Evolutionary conservation across 139 green algal species (phyloP), one percentile per base, ranked within the genome.

Genomic region (Zygnema cylindricum): DNA sequence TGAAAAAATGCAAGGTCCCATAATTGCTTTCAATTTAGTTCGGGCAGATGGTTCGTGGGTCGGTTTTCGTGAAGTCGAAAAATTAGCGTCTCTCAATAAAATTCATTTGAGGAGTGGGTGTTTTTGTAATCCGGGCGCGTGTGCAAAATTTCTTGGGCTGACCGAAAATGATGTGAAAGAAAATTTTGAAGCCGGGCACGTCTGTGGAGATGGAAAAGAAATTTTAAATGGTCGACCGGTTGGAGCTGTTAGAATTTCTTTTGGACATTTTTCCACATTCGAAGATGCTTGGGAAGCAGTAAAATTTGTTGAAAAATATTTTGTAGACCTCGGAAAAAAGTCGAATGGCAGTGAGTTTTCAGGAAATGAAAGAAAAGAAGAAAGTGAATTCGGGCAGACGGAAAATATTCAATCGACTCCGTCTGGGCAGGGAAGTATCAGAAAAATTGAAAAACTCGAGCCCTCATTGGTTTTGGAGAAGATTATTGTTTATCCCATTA

Each of bases 101-200:
- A 91, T 91, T 38, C 82, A 90, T 41, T 82, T 91, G 22, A 69
- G 87, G 42, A 94, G 93, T 16, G 96, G 96, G 55, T 96, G 94
- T 91, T 96, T 98, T 88, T 98, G 96, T 90, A 98, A 98, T 91
- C 97, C 96, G 16, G 96, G 96, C 1, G 93, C 94, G 7, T 95
- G 93, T 69, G 90, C 91, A 1, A 79, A 71, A 35, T 92, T 93
- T 75, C 76, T 96, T 43, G 89, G 93, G 40, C 85, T 96, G 33
- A 76, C 55, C 32, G 41, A 86, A 3, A 2, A 33, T 42, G 89
- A 97, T 0, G 41, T 96, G 76, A 82, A 82, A 32, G 54, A 38
- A 1, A 94, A 97, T 63, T 63, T 63, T 63, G 75, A 84, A 86
- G 86, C 42, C 25, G 96, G 96, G 1, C 94, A 97, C 77, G 93